Percentiles rank a stretch among this genome's conserved stretches.
These are phyloP conservation scores for Alternaria viburni DNA, from an alignment of 2,329 filamentous ascomycete genomes.

Conservation along the genomic window DNA sequence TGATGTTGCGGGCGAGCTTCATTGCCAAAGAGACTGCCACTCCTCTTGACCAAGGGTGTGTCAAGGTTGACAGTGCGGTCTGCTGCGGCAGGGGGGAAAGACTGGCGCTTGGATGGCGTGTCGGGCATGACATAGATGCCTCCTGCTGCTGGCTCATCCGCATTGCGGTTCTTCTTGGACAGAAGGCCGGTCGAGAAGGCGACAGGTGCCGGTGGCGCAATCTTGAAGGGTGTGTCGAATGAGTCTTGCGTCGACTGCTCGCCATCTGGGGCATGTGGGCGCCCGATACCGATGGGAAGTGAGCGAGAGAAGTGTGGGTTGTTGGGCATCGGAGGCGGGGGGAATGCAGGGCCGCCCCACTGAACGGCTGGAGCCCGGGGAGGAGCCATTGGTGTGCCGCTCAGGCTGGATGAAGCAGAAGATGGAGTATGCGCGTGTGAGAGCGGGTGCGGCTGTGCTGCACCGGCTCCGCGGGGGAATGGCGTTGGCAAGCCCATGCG, in stretches of 20 bases:
- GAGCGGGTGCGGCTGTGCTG: slow-evolving; percentile 71
- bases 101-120: slow-evolving; percentile 93
- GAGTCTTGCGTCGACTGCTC: slow-evolving; percentile 57
- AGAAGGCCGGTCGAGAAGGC: slow-evolving; percentile 88
- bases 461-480: slow-evolving; percentile 28
- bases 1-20: slow-evolving; percentile 70
- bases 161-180: slow-evolving; percentile 85
- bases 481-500: slow-evolving; percentile 34
- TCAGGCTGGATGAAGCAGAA: slow-evolving; percentile 78
- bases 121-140: slow-evolving; percentile 79
- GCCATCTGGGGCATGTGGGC: slow-evolving; percentile 57
- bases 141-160: slow-evolving; percentile 66
- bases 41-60: slow-evolving; percentile 50
- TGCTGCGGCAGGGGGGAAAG: slow-evolving; percentile 67
- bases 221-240: slow-evolving; percentile 81
- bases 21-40: slow-evolving; percentile 65
- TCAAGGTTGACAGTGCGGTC: slow-evolving; percentile 42
- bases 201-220: slow-evolving; percentile 72
- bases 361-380: slow-evolving; percentile 38
- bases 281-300: slow-evolving; percentile 69
- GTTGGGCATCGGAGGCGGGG: slow-evolving; percentile 22
- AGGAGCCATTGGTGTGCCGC: slow-evolving; percentile 59
- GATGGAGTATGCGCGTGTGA: slow-evolving; percentile 88
- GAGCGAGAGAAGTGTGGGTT: slow-evolving; percentile 70
- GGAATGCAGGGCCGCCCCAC: slow-evolving; percentile 18